Percentiles rank a stretch among this genome's conserved stretches.
These are phyloP conservation scores for Histomonas meleagridis DNA, from an alignment of 208 protist species.

Conservation along the genomic window DNA sequence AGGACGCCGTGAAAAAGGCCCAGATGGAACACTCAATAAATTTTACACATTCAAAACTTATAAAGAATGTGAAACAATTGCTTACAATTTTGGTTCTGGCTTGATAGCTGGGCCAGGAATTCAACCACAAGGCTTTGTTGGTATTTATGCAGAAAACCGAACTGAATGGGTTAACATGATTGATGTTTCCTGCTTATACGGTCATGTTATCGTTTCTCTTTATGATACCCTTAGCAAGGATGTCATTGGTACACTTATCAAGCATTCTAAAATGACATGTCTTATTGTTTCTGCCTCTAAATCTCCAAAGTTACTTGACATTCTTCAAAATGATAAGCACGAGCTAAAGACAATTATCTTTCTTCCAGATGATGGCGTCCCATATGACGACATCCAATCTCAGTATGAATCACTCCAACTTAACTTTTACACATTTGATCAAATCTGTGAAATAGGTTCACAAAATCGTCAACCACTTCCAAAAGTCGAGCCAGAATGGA, in stretches of 20 bases:
- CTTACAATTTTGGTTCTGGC: background rate
- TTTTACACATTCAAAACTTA: background rate
- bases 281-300: background rate
- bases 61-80: slow-evolving; percentile 17
- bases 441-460: background rate
- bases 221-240: background rate
- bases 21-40: background rate
- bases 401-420: background rate
- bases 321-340: background rate
- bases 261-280: background rate
- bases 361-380: background rate
- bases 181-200: background rate
- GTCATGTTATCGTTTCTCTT: background rate
- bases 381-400: background rate
- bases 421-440: background rate
- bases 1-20: background rate
- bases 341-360: background rate
- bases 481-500: background rate
- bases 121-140: background rate
- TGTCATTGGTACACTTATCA: background rate
- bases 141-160: background rate
- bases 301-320: background rate
- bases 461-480: background rate
- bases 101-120: background rate
- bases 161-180: background rate